Base-by-base conservation (phyloP, 148 eudicot genomes). In the Persicaria tinctoria region DNA sequence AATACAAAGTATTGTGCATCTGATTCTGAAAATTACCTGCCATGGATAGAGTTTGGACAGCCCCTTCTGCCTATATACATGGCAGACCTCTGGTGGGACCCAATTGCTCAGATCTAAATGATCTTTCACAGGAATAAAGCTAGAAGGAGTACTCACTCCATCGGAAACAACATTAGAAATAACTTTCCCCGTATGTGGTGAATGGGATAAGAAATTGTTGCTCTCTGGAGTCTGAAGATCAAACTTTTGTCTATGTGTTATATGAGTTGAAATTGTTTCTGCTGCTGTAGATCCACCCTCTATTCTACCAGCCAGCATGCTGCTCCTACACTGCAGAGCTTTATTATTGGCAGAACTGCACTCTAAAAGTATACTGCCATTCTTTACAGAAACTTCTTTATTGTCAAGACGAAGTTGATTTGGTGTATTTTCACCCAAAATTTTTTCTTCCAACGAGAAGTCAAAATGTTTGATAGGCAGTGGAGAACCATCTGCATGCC, bases 381-480 rank as follows among this genome's bases (percentile, higher is more conserved):
- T 76, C 47, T 74, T 73, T 51, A 70, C 50, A 70, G 14, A 50
- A 70, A 73, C 81, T 56, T 77, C 80, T 59, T 49, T 76, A 70
- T 60, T 74, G 55, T 69, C 84, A 72, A 47, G 73, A 76, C 51
- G 71, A 70, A 70, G 57, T 77, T 73, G 45, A 68, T 32, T 46
- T 62, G 76, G 78, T 10, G 60, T 82, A 70, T 49, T 78, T 59
- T 74, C 84, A 70, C 75, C 85, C 57, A 73, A 18, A 68, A 68
- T 76, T 81, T 86, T 89, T 8, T 74, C 91, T 79, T 89, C 99
- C 27, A 74, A 79, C 6, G 86, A 84, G 73, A 95, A 95, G 79
- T 92, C 97, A 83, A 95, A 87, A 81, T 92, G 99, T 84, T 87
- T 95, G 48, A 92, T 90, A 23, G 94, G 99, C 76, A 95, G 73